A percentile compares a stretch with the other conserved stretches of the same genome.
Conservation (phyloP, 2,329 filamentous ascomycete genomes). For the Acrocalymma vagum region DNA sequence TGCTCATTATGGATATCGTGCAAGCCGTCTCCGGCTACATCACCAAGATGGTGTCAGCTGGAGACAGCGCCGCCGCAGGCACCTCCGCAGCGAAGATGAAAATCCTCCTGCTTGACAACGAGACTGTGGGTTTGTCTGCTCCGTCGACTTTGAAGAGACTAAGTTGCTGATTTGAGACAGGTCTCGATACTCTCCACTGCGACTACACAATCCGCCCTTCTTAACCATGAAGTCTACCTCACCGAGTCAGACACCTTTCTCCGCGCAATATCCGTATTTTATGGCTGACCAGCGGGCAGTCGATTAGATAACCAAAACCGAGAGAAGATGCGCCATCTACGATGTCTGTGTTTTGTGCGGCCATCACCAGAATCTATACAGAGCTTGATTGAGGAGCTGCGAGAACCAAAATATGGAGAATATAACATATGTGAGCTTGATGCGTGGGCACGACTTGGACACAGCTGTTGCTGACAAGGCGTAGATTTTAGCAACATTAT, state of each 20-base stretch:
- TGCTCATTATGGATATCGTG: conserved; percentile 81
- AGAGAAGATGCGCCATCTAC: conserved; percentile 97
- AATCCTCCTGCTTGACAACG: conserved; percentile 90
- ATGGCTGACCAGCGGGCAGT: conserved; percentile 44
- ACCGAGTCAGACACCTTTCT: conserved; percentile 71
- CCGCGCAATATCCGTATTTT: conserved; percentile 5
- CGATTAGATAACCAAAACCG: conserved; percentile 87
- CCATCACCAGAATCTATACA: conserved; percentile 94
- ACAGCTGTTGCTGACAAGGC: conserved; percentile 32
- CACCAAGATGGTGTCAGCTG: conserved; percentile 90
- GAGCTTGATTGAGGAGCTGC: conserved; percentile 90
- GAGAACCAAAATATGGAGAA: conserved; percentile 96
- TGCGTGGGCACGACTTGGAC: neutral
- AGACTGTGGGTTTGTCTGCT: conserved; percentile 73
- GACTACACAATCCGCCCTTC: conserved; percentile 91
- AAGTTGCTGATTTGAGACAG: conserved; percentile 48
- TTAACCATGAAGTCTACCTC: conserved; percentile 97
- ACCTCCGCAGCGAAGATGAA: conserved; percentile 93
- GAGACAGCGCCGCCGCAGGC: conserved; percentile 73
- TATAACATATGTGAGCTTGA: conserved; percentile 78
- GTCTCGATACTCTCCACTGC: conserved; percentile 93
- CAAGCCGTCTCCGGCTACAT: conserved; percentile 94
- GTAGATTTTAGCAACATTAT: conserved; percentile 93
- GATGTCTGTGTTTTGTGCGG: conserved; percentile 91
- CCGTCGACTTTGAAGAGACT: conserved; percentile 23